phyloP scores from a whole-genome alignment of 208 protist species.

The Leishmania tropica region DNA sequence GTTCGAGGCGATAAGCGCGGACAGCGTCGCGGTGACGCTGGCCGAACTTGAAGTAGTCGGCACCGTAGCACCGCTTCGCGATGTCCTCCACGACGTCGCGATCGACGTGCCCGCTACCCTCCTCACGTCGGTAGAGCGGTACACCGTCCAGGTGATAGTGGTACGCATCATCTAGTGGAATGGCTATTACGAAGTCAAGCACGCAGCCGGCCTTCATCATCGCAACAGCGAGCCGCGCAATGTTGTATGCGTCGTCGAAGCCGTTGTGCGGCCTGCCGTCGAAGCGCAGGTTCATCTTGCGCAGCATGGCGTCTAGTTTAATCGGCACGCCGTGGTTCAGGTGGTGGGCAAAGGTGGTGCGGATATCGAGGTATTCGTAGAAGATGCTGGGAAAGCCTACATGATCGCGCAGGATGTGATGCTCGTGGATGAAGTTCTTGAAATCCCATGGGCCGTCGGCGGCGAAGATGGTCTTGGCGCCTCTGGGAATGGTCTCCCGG shows the following conservation, averaged over 20 bases:
- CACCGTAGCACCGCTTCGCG: conserved; percentile 78
- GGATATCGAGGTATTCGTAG: conserved; percentile 91
- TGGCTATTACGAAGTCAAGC: conserved; percentile 78
- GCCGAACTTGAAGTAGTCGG: conserved; percentile 80
- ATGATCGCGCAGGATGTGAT: conserved; percentile 79
- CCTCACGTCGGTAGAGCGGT: conserved; percentile 80
- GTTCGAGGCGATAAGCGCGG: conserved; percentile 49
- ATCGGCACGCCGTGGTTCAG: conserved; percentile 72
- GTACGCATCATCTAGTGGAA: conserved; percentile 69
- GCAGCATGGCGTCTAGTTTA: conserved; percentile 84
- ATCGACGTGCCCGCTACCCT: conserved; percentile 79
- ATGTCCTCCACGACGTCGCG: conserved; percentile 87
- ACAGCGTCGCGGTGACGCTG: conserved; percentile 57
- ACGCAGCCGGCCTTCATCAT: conserved; percentile 86
- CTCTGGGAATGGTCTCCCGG: conserved; percentile 61
- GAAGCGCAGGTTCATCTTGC: conserved; percentile 68
- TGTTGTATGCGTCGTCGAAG: conserved; percentile 93
- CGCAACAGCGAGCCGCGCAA: conserved; percentile 80
- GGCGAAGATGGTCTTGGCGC: conserved; percentile 81
- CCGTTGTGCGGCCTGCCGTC: conserved; percentile 88
- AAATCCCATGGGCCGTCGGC: conserved; percentile 91
- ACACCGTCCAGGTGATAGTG: conserved; percentile 67
- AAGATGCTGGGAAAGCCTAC: conserved; percentile 79
- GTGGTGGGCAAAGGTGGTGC: conserved; percentile 79
- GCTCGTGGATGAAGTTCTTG: conserved; percentile 80